Conservation (phyloP, 768 basidiomycete species). For the Paxillus ammoniavirescens region DNA sequence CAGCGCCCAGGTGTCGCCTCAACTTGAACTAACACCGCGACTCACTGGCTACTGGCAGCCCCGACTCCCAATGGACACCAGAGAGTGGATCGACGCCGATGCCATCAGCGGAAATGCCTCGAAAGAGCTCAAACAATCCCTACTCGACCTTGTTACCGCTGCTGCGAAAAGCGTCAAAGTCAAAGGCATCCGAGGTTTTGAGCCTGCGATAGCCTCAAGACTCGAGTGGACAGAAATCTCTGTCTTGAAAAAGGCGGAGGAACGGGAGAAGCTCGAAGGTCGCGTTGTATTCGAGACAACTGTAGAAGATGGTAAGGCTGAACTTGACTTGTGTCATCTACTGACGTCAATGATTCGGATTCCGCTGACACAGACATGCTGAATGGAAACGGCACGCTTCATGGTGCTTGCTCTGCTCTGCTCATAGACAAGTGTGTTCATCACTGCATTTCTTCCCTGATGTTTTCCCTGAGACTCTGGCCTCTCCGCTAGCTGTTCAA, state of each 20-base stretch:
- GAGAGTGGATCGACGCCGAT: conserved; percentile 16
- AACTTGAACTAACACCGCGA: neutral
- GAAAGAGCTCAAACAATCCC: conserved; percentile 22
- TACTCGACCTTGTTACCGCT: conserved; percentile 19
- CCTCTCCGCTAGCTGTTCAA: conserved; percentile 42
- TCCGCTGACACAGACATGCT: conserved; percentile 46
- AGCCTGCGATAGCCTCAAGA: conserved; percentile 20
- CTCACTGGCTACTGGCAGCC: neutral
- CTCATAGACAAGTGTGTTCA: conserved; percentile 50
- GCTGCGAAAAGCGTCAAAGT: conserved; percentile 4
- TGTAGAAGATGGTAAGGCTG: conserved; percentile 40
- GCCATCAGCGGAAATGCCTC: conserved; percentile 30
- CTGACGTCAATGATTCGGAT: neutral
- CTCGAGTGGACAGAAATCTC: conserved; percentile 42
- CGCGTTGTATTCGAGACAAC: conserved; percentile 43
- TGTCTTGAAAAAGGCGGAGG: conserved; percentile 42
- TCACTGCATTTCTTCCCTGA: neutral
- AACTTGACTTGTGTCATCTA: conserved; percentile 1
- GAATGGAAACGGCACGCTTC: conserved; percentile 45
- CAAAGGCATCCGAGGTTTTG: conserved; percentile 19
- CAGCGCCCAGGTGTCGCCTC: too few relatives aligned
- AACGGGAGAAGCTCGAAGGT: conserved; percentile 42
- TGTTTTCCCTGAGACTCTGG: neutral
- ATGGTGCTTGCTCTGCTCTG: conserved; percentile 55
- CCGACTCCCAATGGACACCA: conserved; percentile 9